Evolutionary conservation across 257 asterid genomes (phyloP), one percentile per base, ranked within the genome.

Genomic region (Nicotiana undulata): DNA sequence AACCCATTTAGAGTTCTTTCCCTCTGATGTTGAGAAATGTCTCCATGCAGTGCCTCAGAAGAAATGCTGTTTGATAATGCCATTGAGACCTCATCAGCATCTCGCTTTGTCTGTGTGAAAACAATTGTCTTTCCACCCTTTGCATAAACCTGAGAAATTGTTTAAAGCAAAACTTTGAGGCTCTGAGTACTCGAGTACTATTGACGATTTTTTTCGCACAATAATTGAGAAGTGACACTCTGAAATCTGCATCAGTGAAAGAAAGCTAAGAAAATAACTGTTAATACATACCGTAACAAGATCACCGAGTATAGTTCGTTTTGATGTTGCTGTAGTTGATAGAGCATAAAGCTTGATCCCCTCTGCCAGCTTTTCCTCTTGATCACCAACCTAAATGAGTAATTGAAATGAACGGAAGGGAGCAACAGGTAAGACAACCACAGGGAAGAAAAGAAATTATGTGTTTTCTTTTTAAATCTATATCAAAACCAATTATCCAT

Each of bases 11-110:
- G 81, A 5, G 98, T 93, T 89, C 98, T 91, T 84, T 94, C 98
- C 81, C 99, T 92, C 87, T 94, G 98, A 89, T 94, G 98, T 78
- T 94, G 98, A 85, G 99, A 94, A 84, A 94, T 94, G 87, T 94
- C 98, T 0, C 98, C 98, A 53, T 94, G 98, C 82, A 94, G 89
- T n/a, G 98, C 98, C 88, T 93, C 98, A 66, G 97, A 93, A 46
- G 98, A 88, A 80, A 94, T 93, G 86, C 91, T 93, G 79, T 85
- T 94, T 52, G 97, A 86, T 77, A 94, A 84, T 70, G 86, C 90
- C 84, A 88, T 29, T 22, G 98, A 94, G 59, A 94, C 97, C 87
- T 94, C 98, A 83, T 94, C 98, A n/a, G 98, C 98, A 84, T 93
- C 98, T 79, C 92, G 93, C 82, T 94, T 94, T 75, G 98, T 94